Conservation (phyloP, 106 monocot genomes). For the Hemerocallis citrina region DNA sequence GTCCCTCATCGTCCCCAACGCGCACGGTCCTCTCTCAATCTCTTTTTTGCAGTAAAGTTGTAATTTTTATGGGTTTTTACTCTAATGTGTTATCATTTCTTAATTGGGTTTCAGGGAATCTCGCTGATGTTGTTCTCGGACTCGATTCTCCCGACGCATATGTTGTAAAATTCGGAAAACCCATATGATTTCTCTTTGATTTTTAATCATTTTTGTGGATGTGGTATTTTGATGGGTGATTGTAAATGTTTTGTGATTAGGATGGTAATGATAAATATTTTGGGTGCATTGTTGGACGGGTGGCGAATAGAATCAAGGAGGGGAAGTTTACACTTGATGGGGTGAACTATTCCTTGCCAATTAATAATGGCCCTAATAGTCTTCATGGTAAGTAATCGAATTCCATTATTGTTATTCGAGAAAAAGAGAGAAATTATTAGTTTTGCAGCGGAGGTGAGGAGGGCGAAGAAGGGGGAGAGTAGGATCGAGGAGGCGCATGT, state of each 20-base stretch:
- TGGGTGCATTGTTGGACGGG: conserved; percentile 68
- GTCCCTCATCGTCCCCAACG: too few relatives aligned
- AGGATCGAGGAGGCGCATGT: conserved; percentile 85
- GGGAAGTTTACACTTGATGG: conserved; percentile 60
- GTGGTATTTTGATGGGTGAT: not conserved
- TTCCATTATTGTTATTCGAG: too few relatives aligned
- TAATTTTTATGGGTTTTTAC: too few relatives aligned
- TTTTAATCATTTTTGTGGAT: too few relatives aligned
- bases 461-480: conserved; percentile 82
- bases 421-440: too few relatives aligned
- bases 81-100: too few relatives aligned
- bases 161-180: too few relatives aligned
- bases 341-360: conserved; percentile 31
- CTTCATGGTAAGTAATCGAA: conserved; percentile 50
- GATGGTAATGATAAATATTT: conserved; percentile 43
- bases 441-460: conserved; percentile 90
- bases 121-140: conserved; percentile 62
- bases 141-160: conserved; percentile 48
- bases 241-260: conserved; percentile 18
- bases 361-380: conserved; percentile 59
- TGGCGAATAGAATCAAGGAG: conserved; percentile 61
- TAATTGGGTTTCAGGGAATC: conserved; percentile 36
- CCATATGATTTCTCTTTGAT: too few relatives aligned
- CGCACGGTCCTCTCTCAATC: too few relatives aligned
- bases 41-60: too few relatives aligned